These are phyloP conservation scores for Aureobasidium namibiae DNA, from an alignment of 2,329 filamentous ascomycete species.

Conservation along the genomic window DNA sequence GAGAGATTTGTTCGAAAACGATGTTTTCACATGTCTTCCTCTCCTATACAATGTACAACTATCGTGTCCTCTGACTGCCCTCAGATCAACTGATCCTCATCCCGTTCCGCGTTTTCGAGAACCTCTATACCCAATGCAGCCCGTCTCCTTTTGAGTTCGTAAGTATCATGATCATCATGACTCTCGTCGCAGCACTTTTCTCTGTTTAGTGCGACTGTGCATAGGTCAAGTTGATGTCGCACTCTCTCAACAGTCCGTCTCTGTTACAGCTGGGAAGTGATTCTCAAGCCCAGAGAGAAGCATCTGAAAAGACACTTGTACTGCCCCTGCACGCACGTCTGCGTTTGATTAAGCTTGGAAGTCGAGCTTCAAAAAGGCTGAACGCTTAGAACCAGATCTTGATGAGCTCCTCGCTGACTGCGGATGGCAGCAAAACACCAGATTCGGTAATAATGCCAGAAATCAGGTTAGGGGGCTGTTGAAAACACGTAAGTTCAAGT, in stretches of 20 bases:
- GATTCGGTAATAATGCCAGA: constrained; percentile 69
- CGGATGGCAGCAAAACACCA: constrained; percentile 61
- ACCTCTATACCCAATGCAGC: background rate
- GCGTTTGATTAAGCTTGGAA: constrained; percentile 1
- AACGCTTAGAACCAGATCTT: constrained; percentile 45
- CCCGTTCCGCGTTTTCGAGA: too few relatives aligned
- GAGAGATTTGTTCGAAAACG: too few relatives aligned
- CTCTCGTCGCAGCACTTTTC: background rate
- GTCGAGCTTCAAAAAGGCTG: background rate
- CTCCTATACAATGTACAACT: background rate
- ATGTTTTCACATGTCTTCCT: background rate
- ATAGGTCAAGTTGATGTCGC: too few relatives aligned
- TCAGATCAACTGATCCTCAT: too few relatives aligned
- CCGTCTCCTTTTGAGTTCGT: background rate
- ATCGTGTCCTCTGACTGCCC: background rate
- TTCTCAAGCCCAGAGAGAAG: background rate
- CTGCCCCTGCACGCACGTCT: background rate
- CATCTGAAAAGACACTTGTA: background rate
- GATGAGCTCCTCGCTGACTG: constrained; percentile 63
- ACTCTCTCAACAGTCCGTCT: too few relatives aligned
- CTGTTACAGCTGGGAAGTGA: background rate
- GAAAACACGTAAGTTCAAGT: constrained; percentile 20
- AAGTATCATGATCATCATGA: background rate
- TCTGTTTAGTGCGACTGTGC: background rate
- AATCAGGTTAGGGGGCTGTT: constrained; percentile 58